Conservation (phyloP, 2,329 filamentous ascomycete genomes). For the Didymella pinodella region DNA sequence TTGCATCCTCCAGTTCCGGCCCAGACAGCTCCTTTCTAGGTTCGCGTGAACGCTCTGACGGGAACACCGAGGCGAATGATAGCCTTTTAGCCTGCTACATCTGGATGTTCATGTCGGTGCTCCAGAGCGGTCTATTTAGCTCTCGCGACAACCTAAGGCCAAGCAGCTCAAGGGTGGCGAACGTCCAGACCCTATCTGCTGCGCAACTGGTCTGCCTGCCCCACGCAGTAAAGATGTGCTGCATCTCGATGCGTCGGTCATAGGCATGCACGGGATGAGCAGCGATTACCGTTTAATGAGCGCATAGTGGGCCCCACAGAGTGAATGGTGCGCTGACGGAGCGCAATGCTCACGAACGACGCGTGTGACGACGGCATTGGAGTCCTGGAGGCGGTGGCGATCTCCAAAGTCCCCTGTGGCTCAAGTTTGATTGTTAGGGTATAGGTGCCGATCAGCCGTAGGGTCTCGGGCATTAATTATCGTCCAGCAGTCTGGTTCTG, state of each 20-base stretch:
- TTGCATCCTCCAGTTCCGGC: not conserved
- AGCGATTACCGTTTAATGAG: not conserved
- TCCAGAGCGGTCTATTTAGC: constrained; percentile 7
- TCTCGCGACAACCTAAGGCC: not conserved
- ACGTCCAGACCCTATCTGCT: not conserved
- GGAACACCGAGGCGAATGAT: constrained; percentile 1
- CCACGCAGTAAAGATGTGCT: constrained; percentile 1
- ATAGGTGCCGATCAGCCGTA: constrained; percentile 7
- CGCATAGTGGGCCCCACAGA: not conserved
- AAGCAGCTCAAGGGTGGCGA: constrained; percentile 8
- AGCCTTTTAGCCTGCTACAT: constrained; percentile 2
- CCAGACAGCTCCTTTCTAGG: constrained; percentile 5
- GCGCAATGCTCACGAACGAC: not conserved
- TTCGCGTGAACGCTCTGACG: constrained; percentile 12
- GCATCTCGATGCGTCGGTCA: constrained; percentile 6
- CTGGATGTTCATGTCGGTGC: not conserved
- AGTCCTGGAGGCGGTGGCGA: constrained; percentile 5
- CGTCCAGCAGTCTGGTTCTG: constrained; percentile 8
- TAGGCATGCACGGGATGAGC: not conserved
- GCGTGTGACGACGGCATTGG: not conserved
- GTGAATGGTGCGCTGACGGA: not conserved
- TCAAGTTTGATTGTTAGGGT: not conserved
- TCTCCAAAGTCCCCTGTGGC: constrained; percentile 4
- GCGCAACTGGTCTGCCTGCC: constrained; percentile 1
- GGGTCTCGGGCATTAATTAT: not conserved